Base-by-base conservation (phyloP, 1,139 yeast species). In the Yamadazyma atlantica region DNA sequence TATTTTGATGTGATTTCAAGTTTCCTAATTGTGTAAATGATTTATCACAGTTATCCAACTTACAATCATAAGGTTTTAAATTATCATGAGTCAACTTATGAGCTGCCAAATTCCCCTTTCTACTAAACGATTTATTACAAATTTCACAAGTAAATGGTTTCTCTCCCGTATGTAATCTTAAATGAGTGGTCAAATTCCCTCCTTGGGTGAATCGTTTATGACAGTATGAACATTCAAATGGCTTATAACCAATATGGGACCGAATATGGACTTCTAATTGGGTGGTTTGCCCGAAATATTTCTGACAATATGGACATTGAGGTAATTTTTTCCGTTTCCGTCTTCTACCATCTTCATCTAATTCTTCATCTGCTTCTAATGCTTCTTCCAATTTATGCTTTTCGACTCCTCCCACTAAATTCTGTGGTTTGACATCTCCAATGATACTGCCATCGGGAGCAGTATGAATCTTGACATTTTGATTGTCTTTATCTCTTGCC, bases 11-110 rank as follows among this genome's bases (percentile, higher is more conserved):
- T 0, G 95, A 85, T 61, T 90, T 90, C 66, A 90, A 73, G 57
- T 90, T 90, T 2, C 97, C 97, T 49, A 89, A 69, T 63, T 90
- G 97, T 0, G 96, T 86, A 54, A 90, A 90, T 3, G 85, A 76
- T 63, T 89, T 89, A 51, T 78, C 82, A 64, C 97, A 90, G 38
- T 75, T 71, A 58, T 88, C 96, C 42, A 90, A 69, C 48, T 77
- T 80, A 62, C 97, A 90, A 43, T 78, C 77, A 58, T 69, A 87
- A 7, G 96, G 96, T 52, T 85, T 82, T 44, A 79, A 68, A 50
- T 85, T 81, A 41, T 81, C 82, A 63, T 87, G 97, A 1, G 95
- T 88, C 41, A 86, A 64, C 57, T 73, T 69, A 61, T 89, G 97
- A 9, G 95, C 95, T 16, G 90, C 90, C 49, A 86, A 72, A 62